Base-by-base conservation (phyloP, 345 rosid genomes). In the Citropsis articulata region DNA sequence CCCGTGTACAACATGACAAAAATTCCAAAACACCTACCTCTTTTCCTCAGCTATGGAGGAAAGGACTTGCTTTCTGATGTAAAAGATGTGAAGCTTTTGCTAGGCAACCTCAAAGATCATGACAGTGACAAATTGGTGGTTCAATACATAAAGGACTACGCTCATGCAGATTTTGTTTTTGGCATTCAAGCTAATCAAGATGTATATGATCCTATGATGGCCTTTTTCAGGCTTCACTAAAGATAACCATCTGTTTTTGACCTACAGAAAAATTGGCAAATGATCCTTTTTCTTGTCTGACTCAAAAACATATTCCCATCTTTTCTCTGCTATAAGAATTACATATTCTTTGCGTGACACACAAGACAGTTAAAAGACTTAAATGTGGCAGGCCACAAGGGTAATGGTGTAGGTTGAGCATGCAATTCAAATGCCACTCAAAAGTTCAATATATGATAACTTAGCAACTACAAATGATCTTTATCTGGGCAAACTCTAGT, bases 131-230 rank as follows among this genome's bases (percentile, higher is more conserved):
- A 81, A 83, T 62, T 88, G 81, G 87, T 85, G 76, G 64, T 81
- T 1, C 87, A 80, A 69, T 84, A 68, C 40, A 36, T 5, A 38
- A 60, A 77, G 0, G 61, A 85, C 45, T 88, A 86, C 71, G 93
- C 91, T 38, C 93, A 90, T 78, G 85, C 70, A 0, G 91, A 90
- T 83, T 90, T 84, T 66, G 77, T 84, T 60, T 71, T 88, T 6
- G 90, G 85, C 5, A 75, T 70, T 18, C 82, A 80, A 68, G 90
- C 89, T 1, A 78, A 85, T 24, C 76, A 83, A 66, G 45, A 78
- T 48, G 81, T 90, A 19, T 90, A 83, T 80, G 64, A 78, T 68
- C 89, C 89, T 36, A 7, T 88, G 0, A 75, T 85, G 82, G 84
- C 80, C 22, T 90, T 90, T 81, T 83, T 90, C 75, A 67, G 33